Conservation (phyloP, 208 protist genomes). For the Zelonia costaricensis region DNA sequence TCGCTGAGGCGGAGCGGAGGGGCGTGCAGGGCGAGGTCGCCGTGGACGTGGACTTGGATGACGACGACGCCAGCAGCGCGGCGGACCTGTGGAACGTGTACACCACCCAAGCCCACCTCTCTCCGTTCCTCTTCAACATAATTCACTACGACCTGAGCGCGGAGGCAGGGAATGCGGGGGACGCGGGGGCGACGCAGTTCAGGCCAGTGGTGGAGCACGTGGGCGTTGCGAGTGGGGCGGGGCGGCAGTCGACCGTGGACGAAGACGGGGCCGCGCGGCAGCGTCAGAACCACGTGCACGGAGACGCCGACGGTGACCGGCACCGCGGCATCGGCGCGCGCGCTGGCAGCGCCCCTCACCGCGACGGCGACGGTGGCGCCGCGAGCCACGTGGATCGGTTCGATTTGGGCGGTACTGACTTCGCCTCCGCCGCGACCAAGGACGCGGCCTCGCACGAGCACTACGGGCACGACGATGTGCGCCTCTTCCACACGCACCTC, state of each 20-base stretch:
- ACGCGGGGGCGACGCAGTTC: too few species aligned
- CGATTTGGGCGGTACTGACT: not conserved
- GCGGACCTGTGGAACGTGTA: not conserved
- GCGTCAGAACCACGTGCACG: not conserved
- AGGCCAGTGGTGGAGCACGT: not conserved
- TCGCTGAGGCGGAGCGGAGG: not conserved
- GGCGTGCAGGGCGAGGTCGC: not conserved
- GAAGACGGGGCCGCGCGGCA: not conserved
- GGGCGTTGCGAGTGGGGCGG: not conserved
- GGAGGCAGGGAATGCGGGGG: not conserved
- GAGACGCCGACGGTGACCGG: not conserved
- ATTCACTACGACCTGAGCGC: constrained; percentile 19
- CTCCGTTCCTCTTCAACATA: constrained; percentile 18
- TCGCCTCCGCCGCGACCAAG: not conserved
- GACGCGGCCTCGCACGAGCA: too few species aligned
- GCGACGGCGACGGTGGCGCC: not conserved
- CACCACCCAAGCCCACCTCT: constrained; percentile 1
- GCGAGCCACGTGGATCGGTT: not conserved
- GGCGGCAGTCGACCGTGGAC: too few species aligned
- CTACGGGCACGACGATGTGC: too few species aligned
- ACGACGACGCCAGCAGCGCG: not conserved
- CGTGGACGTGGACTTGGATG: not conserved
- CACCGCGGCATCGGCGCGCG: not conserved
- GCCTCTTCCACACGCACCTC: too few species aligned
- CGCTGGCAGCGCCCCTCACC: not conserved